Conservation (phyloP, 768 basidiomycete genomes). For the Chalciporus pseudorubinellus region DNA sequence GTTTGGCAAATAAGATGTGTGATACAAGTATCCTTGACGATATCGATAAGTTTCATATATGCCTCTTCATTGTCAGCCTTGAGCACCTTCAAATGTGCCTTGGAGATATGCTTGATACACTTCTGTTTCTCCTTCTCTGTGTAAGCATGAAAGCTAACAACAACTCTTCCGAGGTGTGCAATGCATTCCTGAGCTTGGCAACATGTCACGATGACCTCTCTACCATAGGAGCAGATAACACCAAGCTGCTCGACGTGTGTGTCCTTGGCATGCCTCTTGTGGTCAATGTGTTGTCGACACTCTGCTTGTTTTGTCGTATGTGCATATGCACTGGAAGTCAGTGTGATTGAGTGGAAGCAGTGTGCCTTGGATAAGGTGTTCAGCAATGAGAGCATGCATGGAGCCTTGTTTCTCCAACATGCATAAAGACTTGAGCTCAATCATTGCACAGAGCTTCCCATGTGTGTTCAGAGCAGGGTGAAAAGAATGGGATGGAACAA, state of each 20-base stretch:
- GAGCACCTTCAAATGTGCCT: conserved; percentile 96
- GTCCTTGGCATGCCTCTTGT: conserved; percentile 92
- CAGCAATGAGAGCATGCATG: conserved; percentile 80
- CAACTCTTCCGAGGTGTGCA: conserved; percentile 64
- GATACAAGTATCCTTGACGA: conserved; percentile 98
- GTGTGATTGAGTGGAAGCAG: conserved; percentile 88
- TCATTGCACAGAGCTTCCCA: conserved; percentile 84
- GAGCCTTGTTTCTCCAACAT: conserved; percentile 90
- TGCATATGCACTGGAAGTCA: conserved; percentile 87
- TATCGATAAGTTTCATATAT: conserved; percentile 99
- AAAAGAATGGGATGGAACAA: conserved; percentile 4
- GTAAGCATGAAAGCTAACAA: conserved; percentile 79
- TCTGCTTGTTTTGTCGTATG: conserved; percentile 87
- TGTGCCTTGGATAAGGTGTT: conserved; percentile 83
- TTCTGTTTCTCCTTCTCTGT: conserved; percentile 99
- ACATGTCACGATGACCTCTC: conserved; percentile 66
- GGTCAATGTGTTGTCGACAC: conserved; percentile 85
- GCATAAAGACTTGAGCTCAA: conserved; percentile 88
- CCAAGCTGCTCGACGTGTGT: conserved; percentile 93
- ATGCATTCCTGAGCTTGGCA: conserved; percentile 63
- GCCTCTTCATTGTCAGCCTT: conserved; percentile 99
- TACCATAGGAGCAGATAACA: conserved; percentile 82
- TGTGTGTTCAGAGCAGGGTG: conserved; percentile 65
- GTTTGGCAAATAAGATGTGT: conserved; percentile 95
- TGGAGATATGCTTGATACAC: conserved; percentile 90